A percentile compares a stretch with the other conserved stretches of the same genome.
Evolutionary conservation across 2,329 filamentous ascomycete species (phyloP).

Genomic region (Penicillium sumatraense): DNA sequence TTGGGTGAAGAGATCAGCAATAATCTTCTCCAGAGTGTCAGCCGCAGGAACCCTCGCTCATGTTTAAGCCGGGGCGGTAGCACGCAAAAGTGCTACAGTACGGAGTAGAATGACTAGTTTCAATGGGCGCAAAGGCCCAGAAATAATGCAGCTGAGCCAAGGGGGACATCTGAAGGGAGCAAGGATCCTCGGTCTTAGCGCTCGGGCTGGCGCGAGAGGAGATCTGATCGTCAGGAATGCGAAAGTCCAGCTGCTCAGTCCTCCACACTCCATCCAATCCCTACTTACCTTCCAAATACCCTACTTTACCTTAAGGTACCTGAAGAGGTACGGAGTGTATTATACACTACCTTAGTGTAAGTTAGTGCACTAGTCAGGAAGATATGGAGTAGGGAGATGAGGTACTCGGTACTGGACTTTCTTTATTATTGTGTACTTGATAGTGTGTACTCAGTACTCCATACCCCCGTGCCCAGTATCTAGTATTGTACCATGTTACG

Average conservation of each 20-base stretch:
- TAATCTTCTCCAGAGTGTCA: slow-evolving; percentile 7
- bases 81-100: slow-evolving; percentile 22
- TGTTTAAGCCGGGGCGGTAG: slow-evolving; percentile 11
- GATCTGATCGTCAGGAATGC: slow-evolving; percentile 24
- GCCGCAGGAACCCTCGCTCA: slow-evolving; percentile 19
- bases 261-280: too few species aligned
- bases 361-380: too few species aligned
- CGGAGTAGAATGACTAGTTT: slow-evolving; percentile 19
- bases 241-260: not conserved
- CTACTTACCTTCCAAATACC: too few species aligned
- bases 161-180: slow-evolving; percentile 18
- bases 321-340: too few species aligned
- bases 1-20: not conserved
- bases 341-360: too few species aligned
- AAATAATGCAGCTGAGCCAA: slow-evolving; percentile 10
- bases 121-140: slow-evolving; percentile 4
- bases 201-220: slow-evolving; percentile 19
- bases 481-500: too few species aligned
- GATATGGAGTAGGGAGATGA: too few species aligned
- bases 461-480: not conserved
- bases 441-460: too few species aligned
- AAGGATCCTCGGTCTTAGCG: slow-evolving; percentile 28
- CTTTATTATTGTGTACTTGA: too few species aligned
- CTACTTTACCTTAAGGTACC: too few species aligned
- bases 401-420: too few species aligned